Evolutionary conservation across 306 rosid species (phyloP).

Genomic region (Quercus mongolica): DNA sequence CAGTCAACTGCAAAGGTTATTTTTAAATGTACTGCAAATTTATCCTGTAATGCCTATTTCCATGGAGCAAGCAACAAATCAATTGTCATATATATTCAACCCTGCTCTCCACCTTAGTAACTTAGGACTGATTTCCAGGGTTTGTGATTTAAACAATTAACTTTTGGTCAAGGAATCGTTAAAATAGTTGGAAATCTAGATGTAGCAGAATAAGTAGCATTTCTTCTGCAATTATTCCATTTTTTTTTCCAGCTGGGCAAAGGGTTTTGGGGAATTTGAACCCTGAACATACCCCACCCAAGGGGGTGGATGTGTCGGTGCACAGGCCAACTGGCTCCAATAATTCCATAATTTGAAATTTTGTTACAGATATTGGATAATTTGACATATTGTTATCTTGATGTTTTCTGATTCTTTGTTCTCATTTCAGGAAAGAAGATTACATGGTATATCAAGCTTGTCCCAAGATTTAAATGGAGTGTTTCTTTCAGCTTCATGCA

Average conservation of each 20-base stretch:
- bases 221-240: background rate
- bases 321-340: too few relatives aligned
- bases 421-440: conserved; percentile 59
- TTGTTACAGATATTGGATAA: conserved; percentile 4
- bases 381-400: conserved; percentile 2
- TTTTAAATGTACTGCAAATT: conserved; percentile 13
- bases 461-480: conserved; percentile 90
- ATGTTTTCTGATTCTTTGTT: conserved; percentile 3
- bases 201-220: background rate
- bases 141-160: background rate
- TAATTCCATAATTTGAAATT: background rate
- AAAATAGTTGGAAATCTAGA: background rate
- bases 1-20: conserved; percentile 63
- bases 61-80: conserved; percentile 4
- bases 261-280: too few relatives aligned
- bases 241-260: too few relatives aligned
- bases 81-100: conserved; percentile 1
- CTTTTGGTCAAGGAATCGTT: background rate
- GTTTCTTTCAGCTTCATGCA: conserved; percentile 85
- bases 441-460: conserved; percentile 91
- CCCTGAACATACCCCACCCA: too few relatives aligned
- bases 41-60: background rate
- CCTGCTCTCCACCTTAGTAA: background rate
- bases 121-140: background rate
- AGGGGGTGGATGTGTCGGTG: too few relatives aligned